Base-by-base conservation (phyloP, 2,329 filamentous ascomycete genomes). In the Sordariomycetes sp. region DNA sequence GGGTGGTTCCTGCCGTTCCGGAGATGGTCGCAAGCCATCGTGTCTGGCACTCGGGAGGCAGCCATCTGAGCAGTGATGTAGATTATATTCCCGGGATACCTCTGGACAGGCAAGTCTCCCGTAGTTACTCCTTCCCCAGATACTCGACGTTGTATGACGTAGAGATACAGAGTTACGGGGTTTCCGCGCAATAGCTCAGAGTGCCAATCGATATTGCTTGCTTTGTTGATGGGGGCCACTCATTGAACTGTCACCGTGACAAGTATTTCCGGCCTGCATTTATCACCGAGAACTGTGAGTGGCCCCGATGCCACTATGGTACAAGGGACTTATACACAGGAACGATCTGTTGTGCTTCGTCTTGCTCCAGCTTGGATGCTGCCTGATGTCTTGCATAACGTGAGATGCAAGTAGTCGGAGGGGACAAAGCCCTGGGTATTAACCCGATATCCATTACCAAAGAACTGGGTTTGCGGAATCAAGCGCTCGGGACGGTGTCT, bases 321-420 rank as follows among this genome's bases (percentile, higher is more conserved):
- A 17, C 36, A 3, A 6, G 28, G 28, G 4, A 6, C 36, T 12
- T 17, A 50, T 6, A 20, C 17, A 22, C n/a, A 4, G 45, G 20
- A 50, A 50, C 15, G n/a, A 50, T 20, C 45, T 24, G n/a, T 24
- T 24, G 45, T 20, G 36, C 36, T 55, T 25, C 17, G 24, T 32
- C 25, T 10, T 25, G 12, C 15, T 48, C 35, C 39, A 24, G 36
- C 35, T 10, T 42, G 24, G 53, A n/a, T 54, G 32, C 36, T 42
- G 53, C 53, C 15, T 55, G 35, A 42, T 55, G 53, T 55, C 53
- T 55, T 25, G 45, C 36, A 8, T 22, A 2, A 50, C n/a, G 45
- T 55, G 20, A 20, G n/a, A 55, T 55, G 53, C 53, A 25, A 15
- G 53, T 39, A 55, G 45, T 55, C 22, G 45, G n/a, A 55, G 35